phyloP scores from a whole-genome alignment of 352 stramenopile genomes.

The Pythium rhizo-oryzae region DNA sequence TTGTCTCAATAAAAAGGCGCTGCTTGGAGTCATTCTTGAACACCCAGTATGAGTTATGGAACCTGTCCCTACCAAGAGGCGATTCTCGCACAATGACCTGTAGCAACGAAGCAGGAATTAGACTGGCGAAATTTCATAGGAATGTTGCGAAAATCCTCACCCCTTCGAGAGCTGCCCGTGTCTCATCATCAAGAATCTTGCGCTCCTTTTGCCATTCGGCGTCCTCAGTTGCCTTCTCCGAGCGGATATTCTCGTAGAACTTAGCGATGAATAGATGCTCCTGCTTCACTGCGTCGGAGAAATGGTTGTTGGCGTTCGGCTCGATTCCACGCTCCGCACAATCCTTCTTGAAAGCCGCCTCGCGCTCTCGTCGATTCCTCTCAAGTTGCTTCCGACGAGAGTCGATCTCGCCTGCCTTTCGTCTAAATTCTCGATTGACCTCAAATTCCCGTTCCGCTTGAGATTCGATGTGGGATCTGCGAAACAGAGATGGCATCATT shows the following conservation, averaged over 20 bases:
- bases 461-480: conserved; percentile 34
- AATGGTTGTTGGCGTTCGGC: conserved; percentile 44
- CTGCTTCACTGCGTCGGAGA: conserved; percentile 41
- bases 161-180: conserved; percentile 17
- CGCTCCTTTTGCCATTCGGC: conserved; percentile 22
- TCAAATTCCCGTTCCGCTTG: conserved; percentile 42
- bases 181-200: conserved; percentile 25
- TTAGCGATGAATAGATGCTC: conserved; percentile 37
- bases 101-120: neutral
- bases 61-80: conserved; percentile 72
- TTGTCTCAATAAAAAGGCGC: conserved; percentile 70
- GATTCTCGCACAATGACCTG: conserved; percentile 69
- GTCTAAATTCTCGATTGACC: conserved; percentile 30
- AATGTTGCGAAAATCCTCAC: conserved; percentile 2
- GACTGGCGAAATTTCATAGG: neutral
- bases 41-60: conserved; percentile 79
- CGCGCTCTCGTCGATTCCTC: conserved; percentile 35
- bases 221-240: conserved; percentile 32
- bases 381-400: conserved; percentile 27
- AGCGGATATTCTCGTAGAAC: conserved; percentile 38
- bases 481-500: neutral
- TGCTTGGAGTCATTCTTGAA: conserved; percentile 68
- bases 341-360: conserved; percentile 33
- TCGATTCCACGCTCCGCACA: conserved; percentile 41
- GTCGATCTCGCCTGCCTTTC: conserved; percentile 37